Conservation (phyloP, 2,329 filamentous ascomycete genomes). For the Ceratocystis smalleyi region DNA sequence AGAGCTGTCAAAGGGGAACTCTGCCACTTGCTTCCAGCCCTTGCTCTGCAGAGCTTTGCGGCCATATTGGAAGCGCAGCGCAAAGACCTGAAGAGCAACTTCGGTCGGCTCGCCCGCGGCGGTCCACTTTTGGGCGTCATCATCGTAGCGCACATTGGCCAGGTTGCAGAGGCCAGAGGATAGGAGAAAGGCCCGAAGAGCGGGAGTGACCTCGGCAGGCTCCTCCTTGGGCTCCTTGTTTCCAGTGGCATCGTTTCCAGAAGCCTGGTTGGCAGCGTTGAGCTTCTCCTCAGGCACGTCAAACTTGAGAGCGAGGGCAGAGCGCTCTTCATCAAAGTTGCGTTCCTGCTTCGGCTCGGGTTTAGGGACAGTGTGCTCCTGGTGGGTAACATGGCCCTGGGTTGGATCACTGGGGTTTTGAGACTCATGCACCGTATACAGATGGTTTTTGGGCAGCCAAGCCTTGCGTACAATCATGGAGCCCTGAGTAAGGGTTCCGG, state of each 20-base stretch:
- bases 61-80: slow-evolving; percentile 48
- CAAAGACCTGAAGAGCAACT: slow-evolving; percentile 61
- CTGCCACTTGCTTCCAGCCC: slow-evolving; percentile 49
- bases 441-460: slow-evolving; percentile 43
- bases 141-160: slow-evolving; percentile 40
- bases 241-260: neutral
- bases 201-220: slow-evolving; percentile 32
- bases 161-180: slow-evolving; percentile 51
- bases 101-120: slow-evolving; percentile 59
- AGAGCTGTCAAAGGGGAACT: slow-evolving; percentile 65
- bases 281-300: slow-evolving; percentile 45
- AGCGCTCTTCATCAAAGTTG: slow-evolving; percentile 45
- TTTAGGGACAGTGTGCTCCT: slow-evolving; percentile 22
- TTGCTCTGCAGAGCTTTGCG: slow-evolving; percentile 36
- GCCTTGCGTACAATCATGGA: slow-evolving; percentile 55
- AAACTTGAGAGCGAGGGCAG: slow-evolving; percentile 43
- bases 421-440: slow-evolving; percentile 46
- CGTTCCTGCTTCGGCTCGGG: slow-evolving; percentile 25
- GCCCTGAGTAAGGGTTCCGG: slow-evolving; percentile 51
- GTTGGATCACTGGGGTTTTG: slow-evolving; percentile 47
- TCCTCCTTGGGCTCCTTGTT: slow-evolving; percentile 25
- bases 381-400: slow-evolving; percentile 36
- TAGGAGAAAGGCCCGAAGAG: slow-evolving; percentile 36
- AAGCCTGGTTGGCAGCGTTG: slow-evolving; percentile 20
- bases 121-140: slow-evolving; percentile 44